Percentiles rank a stretch among this genome's conserved stretches.
phyloP scores from a whole-genome alignment of 2,329 filamentous ascomycete genomes.

The Sporothrix curviconia region DNA sequence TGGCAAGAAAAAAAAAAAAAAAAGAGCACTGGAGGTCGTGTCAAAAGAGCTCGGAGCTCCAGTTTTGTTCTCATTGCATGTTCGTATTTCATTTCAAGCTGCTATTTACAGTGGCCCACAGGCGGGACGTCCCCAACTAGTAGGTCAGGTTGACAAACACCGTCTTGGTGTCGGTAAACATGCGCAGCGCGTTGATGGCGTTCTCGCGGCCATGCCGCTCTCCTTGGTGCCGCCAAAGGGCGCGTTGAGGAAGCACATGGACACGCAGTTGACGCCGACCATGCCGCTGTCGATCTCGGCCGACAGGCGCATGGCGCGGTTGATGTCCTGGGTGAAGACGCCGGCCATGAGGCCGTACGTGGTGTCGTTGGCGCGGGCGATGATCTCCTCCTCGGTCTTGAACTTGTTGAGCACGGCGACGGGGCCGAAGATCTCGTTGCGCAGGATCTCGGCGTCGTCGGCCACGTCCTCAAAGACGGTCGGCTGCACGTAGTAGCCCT shows the following conservation, averaged over 20 bases:
- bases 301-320: constrained; percentile 50
- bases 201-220: constrained; percentile 42
- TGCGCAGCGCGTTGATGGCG: constrained; percentile 39
- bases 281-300: constrained; percentile 58
- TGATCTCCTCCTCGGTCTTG: constrained; percentile 49
- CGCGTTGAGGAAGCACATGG: constrained; percentile 31
- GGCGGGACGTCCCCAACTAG: background rate
- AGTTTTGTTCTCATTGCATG: background rate
- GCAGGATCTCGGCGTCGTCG: constrained; percentile 40
- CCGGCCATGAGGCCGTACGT: constrained; percentile 38
- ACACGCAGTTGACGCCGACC: constrained; percentile 58
- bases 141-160: constrained; percentile 37
- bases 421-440: constrained; percentile 52
- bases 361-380: constrained; percentile 49
- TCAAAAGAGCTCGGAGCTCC: no score
- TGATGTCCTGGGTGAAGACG: constrained; percentile 58
- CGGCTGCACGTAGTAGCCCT: constrained; percentile 23
- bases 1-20: background rate
- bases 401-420: constrained; percentile 50
- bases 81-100: background rate
- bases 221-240: constrained; percentile 48
- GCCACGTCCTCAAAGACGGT: constrained; percentile 38
- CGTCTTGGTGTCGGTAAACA: constrained; percentile 45
- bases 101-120: constrained; percentile 3
- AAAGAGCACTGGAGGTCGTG: background rate